These are phyloP conservation scores for Myrica gale DNA, from an alignment of 306 rosid genomes.

Conservation along the genomic window DNA sequence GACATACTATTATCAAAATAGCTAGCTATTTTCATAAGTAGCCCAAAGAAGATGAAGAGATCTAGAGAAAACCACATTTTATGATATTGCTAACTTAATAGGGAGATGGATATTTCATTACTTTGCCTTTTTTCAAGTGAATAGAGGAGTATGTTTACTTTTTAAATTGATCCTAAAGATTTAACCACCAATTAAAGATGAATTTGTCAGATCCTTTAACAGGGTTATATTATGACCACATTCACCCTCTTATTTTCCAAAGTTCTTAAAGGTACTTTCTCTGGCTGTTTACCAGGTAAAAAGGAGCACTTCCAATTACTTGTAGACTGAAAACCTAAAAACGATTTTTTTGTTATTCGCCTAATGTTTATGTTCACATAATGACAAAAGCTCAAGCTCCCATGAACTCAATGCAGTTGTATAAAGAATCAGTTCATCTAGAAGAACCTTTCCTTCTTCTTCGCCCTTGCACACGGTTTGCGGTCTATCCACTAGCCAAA, in stretches of 20 bases:
- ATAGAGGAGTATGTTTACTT: neutral
- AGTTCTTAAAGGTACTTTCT: neutral
- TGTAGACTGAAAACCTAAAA: neutral
- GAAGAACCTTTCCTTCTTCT: too few relatives aligned
- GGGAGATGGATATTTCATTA: neutral
- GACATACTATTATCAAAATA: neutral
- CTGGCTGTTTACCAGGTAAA: neutral
- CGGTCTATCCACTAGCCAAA: too few relatives aligned
- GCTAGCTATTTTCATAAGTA: neutral
- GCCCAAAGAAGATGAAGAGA: neutral
- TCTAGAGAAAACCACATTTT: neutral
- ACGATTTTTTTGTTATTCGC: neutral
- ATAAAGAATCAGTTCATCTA: neutral
- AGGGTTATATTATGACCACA: neutral
- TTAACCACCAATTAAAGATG: neutral
- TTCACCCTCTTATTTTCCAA: too few relatives aligned
- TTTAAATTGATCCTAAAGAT: neutral
- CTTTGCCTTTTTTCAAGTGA: neutral
- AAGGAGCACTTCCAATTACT: neutral
- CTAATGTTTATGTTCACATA: neutral
- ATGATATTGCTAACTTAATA: neutral
- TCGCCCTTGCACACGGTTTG: too few relatives aligned
- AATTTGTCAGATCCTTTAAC: neutral
- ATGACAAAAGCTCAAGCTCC: neutral
- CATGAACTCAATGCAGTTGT: neutral